A percentile compares a stretch with the other conserved stretches of the same genome.
These are phyloP conservation scores for Neonectria faginata DNA, from an alignment of 2,329 filamentous ascomycete species.

Conservation along the genomic window DNA sequence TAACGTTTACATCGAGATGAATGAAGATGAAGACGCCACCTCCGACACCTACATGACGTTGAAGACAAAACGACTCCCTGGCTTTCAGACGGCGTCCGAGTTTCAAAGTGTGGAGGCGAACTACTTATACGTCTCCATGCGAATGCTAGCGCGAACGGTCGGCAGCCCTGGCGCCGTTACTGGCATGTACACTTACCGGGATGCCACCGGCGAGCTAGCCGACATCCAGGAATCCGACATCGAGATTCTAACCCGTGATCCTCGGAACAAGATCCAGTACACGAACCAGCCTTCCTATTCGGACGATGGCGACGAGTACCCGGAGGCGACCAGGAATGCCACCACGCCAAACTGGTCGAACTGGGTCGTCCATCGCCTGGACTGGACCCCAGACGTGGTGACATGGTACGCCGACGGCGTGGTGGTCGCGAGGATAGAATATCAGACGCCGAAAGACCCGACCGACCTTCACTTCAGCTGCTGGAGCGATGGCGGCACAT, in stretches of 20 bases:
- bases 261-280: conserved; percentile 59
- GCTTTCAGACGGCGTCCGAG: conserved; percentile 60
- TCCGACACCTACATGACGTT: conserved; percentile 59
- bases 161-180: conserved; percentile 61
- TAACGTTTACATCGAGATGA: conserved; percentile 59
- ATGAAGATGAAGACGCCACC: conserved; percentile 45
- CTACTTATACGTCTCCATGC: conserved; percentile 50
- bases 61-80: conserved; percentile 55
- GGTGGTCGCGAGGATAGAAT: conserved; percentile 61
- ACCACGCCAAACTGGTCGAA: conserved; percentile 62
- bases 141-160: conserved; percentile 61
- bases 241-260: conserved; percentile 61
- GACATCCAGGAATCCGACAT: conserved; percentile 63
- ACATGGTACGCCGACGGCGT: conserved; percentile 66
- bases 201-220: conserved; percentile 46
- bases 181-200: conserved; percentile 63
- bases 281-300: conserved; percentile 69
- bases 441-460: conserved; percentile 65
- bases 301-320: conserved; percentile 56
- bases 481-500: conserved; percentile 69
- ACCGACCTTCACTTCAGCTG: conserved; percentile 66
- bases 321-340: conserved; percentile 58
- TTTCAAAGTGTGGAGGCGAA: conserved; percentile 53
- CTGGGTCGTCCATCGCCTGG: conserved; percentile 68
- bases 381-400: conserved; percentile 65